Base-by-base conservation (phyloP, 1,284 basidiomycete species). In the Vanrija humicola region DNA sequence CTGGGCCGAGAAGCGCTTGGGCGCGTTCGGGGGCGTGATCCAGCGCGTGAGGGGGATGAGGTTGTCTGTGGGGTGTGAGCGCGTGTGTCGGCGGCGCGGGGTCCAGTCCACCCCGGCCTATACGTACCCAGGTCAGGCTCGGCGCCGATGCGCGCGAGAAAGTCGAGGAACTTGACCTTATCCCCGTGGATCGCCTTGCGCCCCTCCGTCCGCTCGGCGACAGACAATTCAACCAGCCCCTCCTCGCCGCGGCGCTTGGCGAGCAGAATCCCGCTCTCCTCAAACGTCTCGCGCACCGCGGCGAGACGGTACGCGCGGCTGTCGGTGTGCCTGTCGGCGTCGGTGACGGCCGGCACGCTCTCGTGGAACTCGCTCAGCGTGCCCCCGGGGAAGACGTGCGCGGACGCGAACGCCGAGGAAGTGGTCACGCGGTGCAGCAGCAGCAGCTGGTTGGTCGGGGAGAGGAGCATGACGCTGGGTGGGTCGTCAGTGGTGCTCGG, bases 1-100 rank as follows among this genome's bases (percentile, higher is more conserved):
- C 50, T 60, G 58, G 15, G 52, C 55, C 16, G 52, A 48, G 50
- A 54, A 60, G 43, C 59, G 59, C 28, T 57, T 61, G 12, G 59
- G 55, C 39, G 56, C 52, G 15, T 34, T 52, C 6, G 55, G 50
- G 0, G 59, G 59, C 19, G 59, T 61, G 15, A 61, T 54, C 59
- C 59, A 61, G 49, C 59, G 59, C n/a, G 59, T 61, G 38, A 61
- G 57, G 8, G 59, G 55, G n/a, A 61, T 34, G 16, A 61, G 44
- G 18, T 44, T 42, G 38, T 57, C 59, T 59, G 48, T 6, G 16
- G 38, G 34, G 21, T 23, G 21, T 23, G 21, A 23, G 21, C n/a
- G n/a, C n/a, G n/a, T n/a, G n/a, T n/a, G n/a, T n/a, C n/a, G n/a
- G n/a, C n/a, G n/a, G n/a, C n/a, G n/a, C n/a, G n/a, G n/a, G n/a